Percentiles rank a stretch among this genome's conserved stretches.
Evolutionary conservation across 768 basidiomycete genomes (phyloP).

Genomic region (Dioszegia hungarica): DNA sequence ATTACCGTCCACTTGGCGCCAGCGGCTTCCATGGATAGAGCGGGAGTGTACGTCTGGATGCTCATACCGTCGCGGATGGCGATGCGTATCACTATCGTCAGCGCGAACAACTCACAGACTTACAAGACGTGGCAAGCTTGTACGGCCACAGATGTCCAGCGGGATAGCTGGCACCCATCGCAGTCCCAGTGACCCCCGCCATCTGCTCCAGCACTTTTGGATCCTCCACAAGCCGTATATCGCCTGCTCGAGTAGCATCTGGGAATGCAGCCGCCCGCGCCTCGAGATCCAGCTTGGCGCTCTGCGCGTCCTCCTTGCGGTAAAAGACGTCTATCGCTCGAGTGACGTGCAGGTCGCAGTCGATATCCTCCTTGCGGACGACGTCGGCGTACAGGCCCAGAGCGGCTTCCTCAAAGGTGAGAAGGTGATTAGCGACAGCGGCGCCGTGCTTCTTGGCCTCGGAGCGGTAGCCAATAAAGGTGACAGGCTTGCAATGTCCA

Average conservation of each 20-base stretch:
- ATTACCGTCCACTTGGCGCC: constrained; percentile 54
- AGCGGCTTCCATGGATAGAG: background rate
- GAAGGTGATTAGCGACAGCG: constrained; percentile 19
- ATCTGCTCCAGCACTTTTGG: constrained; percentile 11
- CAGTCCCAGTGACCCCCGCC: constrained; percentile 15
- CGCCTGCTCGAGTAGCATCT: background rate
- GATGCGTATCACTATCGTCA: constrained; percentile 13
- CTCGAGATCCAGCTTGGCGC: constrained; percentile 13
- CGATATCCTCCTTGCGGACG: constrained; percentile 33
- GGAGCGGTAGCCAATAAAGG: constrained; percentile 19
- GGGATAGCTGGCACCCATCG: constrained; percentile 25
- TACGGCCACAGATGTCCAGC: constrained; percentile 34
- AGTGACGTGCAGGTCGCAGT: constrained; percentile 37
- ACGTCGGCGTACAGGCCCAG: constrained; percentile 25
- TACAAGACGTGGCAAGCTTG: constrained; percentile 25
- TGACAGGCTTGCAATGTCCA: constrained; percentile 34
- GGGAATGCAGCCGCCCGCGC: constrained; percentile 12
- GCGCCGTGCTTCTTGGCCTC: constrained; percentile 14
- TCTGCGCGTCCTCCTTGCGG: constrained; percentile 9
- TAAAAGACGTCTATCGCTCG: constrained; percentile 29
- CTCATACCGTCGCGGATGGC: constrained; percentile 19
- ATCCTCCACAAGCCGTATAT: constrained; percentile 18
- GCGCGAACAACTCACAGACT: constrained; percentile 5
- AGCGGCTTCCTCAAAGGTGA: constrained; percentile 21
- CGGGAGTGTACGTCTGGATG: constrained; percentile 28